Percentiles rank a stretch among this genome's conserved stretches.
phyloP scores from a whole-genome alignment of 177 flowering plant genomes.

The Telopea speciosissima region DNA sequence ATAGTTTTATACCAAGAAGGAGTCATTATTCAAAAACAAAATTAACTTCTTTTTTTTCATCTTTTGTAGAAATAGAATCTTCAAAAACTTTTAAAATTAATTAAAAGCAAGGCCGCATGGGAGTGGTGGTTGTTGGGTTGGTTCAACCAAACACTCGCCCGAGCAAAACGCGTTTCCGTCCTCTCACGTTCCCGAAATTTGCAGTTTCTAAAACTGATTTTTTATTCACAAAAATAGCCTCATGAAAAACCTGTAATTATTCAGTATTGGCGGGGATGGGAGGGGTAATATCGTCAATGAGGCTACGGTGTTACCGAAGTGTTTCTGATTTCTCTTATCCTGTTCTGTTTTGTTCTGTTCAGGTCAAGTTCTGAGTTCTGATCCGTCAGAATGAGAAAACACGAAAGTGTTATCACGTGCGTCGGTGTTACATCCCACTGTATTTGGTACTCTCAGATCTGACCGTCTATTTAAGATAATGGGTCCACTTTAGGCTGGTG shows the following conservation, averaged over 20 bases:
- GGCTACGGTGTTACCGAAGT: slow-evolving; percentile 31
- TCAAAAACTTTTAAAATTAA: too few relatives aligned
- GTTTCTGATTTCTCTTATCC: slow-evolving; percentile 2
- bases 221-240: slow-evolving; percentile 11
- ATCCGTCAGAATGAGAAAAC: too few relatives aligned
- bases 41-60: too few relatives aligned
- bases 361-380: slow-evolving; percentile 14
- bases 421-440: background rate
- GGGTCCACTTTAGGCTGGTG: too few relatives aligned
- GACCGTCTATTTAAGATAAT: background rate
- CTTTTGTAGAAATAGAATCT: too few relatives aligned
- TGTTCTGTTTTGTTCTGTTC: slow-evolving; percentile 5
- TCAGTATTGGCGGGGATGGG: background rate
- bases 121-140: slow-evolving; percentile 64
- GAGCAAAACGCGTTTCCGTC: slow-evolving; percentile 33
- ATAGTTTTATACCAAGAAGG: slow-evolving; percentile 33
- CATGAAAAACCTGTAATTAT: background rate
- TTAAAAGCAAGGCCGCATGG: slow-evolving; percentile 9
- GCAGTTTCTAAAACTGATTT: background rate
- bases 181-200: background rate
- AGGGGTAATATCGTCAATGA: background rate
- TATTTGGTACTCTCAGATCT: too few relatives aligned
- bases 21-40: background rate
- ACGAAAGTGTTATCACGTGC: background rate
- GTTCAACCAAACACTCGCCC: slow-evolving; percentile 59